Evolutionary conservation across 176 grass and related monocot species (phyloP).

Genomic region (Tuctoria greenei): DNA sequence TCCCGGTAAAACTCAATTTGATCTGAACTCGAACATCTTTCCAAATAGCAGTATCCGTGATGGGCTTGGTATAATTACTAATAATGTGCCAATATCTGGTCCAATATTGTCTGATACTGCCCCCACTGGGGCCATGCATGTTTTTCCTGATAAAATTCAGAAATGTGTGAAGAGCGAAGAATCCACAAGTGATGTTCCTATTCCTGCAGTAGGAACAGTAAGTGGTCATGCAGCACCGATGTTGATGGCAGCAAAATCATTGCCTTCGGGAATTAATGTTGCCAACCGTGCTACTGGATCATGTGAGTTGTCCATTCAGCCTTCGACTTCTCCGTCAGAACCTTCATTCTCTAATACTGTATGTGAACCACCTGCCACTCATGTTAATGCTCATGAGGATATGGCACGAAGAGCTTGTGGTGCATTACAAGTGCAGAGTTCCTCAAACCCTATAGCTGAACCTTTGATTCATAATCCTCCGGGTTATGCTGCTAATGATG

Average conservation of each 20-base stretch:
- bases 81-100: conserved; percentile 11
- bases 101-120: conserved; percentile 12
- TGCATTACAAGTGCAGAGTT: conserved; percentile 21
- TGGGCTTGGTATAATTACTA: conserved; percentile 5
- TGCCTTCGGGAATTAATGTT: conserved; percentile 13
- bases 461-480: conserved; percentile 28
- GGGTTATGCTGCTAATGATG: conserved; percentile 30
- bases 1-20: conserved; percentile 21
- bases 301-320: conserved; percentile 20
- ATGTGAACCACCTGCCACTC: conserved; percentile 20
- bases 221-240: conserved; percentile 1
- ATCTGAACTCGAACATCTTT: conserved; percentile 43
- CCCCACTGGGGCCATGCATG: neutral
- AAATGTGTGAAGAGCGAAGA: conserved; percentile 39
- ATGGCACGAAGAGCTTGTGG: conserved; percentile 3
- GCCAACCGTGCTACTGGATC: conserved; percentile 26
- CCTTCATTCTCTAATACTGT: conserved; percentile 14
- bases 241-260: conserved; percentile 1
- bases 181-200: neutral
- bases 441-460: conserved; percentile 11
- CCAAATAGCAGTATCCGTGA: conserved; percentile 9
- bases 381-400: conserved; percentile 13
- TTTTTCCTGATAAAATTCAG: conserved; percentile 30
- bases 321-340: conserved; percentile 3
- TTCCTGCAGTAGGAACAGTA: neutral